Evolutionary conservation across 2,329 filamentous ascomycete species (phyloP).

Genomic region (Aspergillus aculeatus): DNA sequence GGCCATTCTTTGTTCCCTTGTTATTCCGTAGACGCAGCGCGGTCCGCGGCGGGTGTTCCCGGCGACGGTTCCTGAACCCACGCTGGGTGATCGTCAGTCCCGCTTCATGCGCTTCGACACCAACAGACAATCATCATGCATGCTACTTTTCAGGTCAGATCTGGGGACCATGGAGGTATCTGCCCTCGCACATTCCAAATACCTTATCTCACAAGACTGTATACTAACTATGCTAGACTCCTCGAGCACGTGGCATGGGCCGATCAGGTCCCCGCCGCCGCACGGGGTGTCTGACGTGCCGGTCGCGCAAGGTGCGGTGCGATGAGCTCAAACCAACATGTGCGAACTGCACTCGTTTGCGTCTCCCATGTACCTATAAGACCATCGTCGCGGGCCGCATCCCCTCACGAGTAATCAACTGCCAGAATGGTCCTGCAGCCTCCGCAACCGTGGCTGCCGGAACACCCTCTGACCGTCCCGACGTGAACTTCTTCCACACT

Average conservation of each 20-base stretch:
- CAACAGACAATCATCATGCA: neutral
- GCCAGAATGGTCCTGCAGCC: neutral
- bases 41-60: neutral
- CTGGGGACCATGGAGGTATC: slow-evolving; percentile 8
- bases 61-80: neutral
- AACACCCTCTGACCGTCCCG: slow-evolving; percentile 17
- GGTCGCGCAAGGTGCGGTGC: slow-evolving; percentile 38
- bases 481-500: slow-evolving; percentile 30
- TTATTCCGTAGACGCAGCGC: neutral
- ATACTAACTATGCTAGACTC: slow-evolving; percentile 1
- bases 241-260: slow-evolving; percentile 31
- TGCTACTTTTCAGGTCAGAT: neutral
- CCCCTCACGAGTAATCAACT: neutral
- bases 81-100: neutral
- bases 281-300: slow-evolving; percentile 37
- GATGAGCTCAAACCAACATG: slow-evolving; percentile 37
- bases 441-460: neutral
- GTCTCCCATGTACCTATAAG: slow-evolving; percentile 32
- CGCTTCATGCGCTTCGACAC: slow-evolving; percentile 12
- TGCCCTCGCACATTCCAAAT: too few species aligned
- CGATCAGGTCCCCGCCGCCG: slow-evolving; percentile 36
- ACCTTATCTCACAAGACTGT: neutral
- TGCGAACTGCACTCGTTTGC: slow-evolving; percentile 34
- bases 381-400: slow-evolving; percentile 19
- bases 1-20: neutral